Conservation (phyloP, 78 protist species). For the Bigelowiella natans region DNA sequence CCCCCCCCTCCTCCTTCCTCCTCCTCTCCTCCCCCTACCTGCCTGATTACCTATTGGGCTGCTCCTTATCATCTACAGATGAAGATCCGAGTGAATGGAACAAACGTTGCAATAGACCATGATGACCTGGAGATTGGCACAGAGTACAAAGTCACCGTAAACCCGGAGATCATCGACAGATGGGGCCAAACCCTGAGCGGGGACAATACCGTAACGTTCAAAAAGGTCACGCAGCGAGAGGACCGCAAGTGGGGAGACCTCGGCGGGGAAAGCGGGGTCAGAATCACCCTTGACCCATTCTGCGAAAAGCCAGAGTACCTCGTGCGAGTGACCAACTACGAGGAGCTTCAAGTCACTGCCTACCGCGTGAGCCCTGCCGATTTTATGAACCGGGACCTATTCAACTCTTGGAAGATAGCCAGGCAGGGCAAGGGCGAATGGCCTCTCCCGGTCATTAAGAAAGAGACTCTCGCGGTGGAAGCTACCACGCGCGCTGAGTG, state of each 20-base stretch:
- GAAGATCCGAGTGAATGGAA: too few relatives aligned
- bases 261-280: too few relatives aligned
- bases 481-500: too few relatives aligned
- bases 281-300: neutral
- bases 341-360: neutral
- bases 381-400: too few relatives aligned
- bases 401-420: too few relatives aligned
- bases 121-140: neutral
- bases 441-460: too few relatives aligned
- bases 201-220: neutral
- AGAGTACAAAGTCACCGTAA: neutral
- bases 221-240: too few relatives aligned
- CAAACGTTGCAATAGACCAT: neutral
- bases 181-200: neutral
- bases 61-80: too few relatives aligned
- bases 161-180: neutral
- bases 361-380: too few relatives aligned
- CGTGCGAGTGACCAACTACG: neutral
- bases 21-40: neutral
- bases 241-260: too few relatives aligned
- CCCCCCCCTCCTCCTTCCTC: neutral
- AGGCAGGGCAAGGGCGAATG: too few relatives aligned
- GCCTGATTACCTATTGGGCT: neutral
- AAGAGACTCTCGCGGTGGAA: too few relatives aligned
- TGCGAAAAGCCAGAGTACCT: neutral